Base-by-base conservation (phyloP, 352 stramenopile species). In the Aphanomyces astaci region DNA sequence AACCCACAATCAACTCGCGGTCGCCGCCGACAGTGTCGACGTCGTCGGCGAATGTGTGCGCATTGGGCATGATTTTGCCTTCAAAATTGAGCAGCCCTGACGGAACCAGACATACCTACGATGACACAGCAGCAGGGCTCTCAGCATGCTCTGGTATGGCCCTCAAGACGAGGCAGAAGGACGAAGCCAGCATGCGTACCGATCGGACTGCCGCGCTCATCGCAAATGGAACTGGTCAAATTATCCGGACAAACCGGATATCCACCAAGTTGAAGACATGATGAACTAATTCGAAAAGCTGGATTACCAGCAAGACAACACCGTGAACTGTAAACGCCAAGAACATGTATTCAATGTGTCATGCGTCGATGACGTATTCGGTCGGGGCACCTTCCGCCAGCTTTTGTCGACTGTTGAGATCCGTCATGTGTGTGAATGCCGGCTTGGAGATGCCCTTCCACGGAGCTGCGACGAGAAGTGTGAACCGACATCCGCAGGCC, bases 41-140 rank as follows among this genome's bases (percentile, higher is more conserved):
- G 27, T 90, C 72, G 71, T 93, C 80, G 17, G 75, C 85, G 33
- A 80, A 73, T 5, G 81, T 80, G 55, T 81, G 72, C 46, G 85
- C 85, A 73, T 91, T 91, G 25, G 79, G 74, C 64, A 93, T 65
- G 33, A 91, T 78, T 64, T 88, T 86, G 31, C 72, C 81, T 40
- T 86, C 81, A 65, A 91, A 72, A 51, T 88, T 65, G 22, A 65
- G 56, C 31, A 65, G 24, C 13, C 56, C 56, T 22, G 56, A 52
- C 7, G 56, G 56, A 11, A 65, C 56, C 13, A 65, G 56, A 24
- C 56, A 65, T 32, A 65, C 56, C 56, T 65, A 65, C 36, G 22
- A 19, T 0, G 56, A 13, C 51, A 25, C 19, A 59, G 13, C 5
- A 2, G 30, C 13, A 22, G 51, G 7, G 11, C 30, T 33, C 30